These are phyloP conservation scores for Angomonas deanei DNA, from an alignment of 208 protist species.

Conservation along the genomic window DNA sequence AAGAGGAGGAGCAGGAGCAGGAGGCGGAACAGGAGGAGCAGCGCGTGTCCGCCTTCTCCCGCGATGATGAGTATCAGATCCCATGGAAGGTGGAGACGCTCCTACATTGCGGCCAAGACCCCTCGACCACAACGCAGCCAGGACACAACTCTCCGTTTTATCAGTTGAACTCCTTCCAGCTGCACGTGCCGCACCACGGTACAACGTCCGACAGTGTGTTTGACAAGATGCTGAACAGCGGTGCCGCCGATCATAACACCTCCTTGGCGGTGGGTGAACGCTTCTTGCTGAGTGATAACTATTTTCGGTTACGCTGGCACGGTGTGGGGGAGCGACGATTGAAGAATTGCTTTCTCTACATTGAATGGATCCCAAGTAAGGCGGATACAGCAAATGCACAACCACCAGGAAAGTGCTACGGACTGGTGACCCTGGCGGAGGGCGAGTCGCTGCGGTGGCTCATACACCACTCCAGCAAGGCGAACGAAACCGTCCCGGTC, in stretches of 20 bases:
- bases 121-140: slow-evolving; percentile 20
- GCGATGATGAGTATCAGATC: slow-evolving; percentile 84
- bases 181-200: not conserved
- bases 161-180: slow-evolving; percentile 46
- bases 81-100: slow-evolving; percentile 68
- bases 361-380: slow-evolving; percentile 79
- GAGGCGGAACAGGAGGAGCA: slow-evolving; percentile 80
- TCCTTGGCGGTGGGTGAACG: slow-evolving; percentile 47
- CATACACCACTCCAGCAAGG: slow-evolving; percentile 56
- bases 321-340: slow-evolving; percentile 83
- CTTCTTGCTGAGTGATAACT: slow-evolving; percentile 89
- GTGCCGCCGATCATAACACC: slow-evolving; percentile 7
- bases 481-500: slow-evolving; percentile 17
- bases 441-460: slow-evolving; percentile 87
- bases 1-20: slow-evolving; percentile 83
- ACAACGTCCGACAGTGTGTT: too few relatives aligned
- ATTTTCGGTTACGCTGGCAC: slow-evolving; percentile 84
- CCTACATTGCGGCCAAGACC: slow-evolving; percentile 17
- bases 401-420: slow-evolving; percentile 17
- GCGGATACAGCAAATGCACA: not conserved
- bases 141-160: slow-evolving; percentile 46
- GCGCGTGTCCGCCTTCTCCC: slow-evolving; percentile 59
- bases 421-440: slow-evolving; percentile 79
- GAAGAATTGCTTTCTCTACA: slow-evolving; percentile 86
- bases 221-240: too few relatives aligned